phyloP scores from a whole-genome alignment of 257 asterid genomes.

The Scutellaria barbata region DNA sequence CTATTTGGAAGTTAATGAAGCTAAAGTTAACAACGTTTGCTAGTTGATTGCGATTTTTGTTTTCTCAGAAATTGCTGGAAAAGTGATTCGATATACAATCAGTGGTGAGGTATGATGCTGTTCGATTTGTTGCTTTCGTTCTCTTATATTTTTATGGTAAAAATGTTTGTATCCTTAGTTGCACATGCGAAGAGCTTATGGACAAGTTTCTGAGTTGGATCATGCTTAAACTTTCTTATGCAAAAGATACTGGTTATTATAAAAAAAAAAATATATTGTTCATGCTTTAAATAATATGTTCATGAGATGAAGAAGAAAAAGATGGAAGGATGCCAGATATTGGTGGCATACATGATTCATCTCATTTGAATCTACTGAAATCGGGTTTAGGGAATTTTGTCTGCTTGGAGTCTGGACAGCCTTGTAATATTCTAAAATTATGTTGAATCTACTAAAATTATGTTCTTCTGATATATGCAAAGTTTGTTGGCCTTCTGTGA shows the following conservation, averaged over 20 bases:
- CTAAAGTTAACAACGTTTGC: neutral
- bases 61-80: slow-evolving; percentile 58
- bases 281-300: neutral
- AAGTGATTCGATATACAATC: slow-evolving; percentile 58
- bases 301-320: neutral
- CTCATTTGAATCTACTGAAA: neutral
- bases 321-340: neutral
- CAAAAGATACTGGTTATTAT: neutral
- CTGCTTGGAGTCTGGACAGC: neutral
- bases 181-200: neutral
- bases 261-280: no score
- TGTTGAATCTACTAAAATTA: slow-evolving; percentile 11
- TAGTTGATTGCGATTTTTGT: slow-evolving; percentile 30
- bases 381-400: neutral
- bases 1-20: neutral
- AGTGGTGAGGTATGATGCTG: slow-evolving; percentile 69
- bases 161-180: neutral
- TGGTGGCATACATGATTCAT: neutral
- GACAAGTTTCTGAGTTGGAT: neutral
- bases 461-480: slow-evolving; percentile 5
- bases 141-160: neutral
- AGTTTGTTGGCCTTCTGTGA: neutral
- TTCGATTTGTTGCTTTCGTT: neutral
- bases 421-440: slow-evolving; percentile 2
- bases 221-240: neutral